Conservation (phyloP, 1,284 basidiomycete genomes). For the Ustilago curta region DNA sequence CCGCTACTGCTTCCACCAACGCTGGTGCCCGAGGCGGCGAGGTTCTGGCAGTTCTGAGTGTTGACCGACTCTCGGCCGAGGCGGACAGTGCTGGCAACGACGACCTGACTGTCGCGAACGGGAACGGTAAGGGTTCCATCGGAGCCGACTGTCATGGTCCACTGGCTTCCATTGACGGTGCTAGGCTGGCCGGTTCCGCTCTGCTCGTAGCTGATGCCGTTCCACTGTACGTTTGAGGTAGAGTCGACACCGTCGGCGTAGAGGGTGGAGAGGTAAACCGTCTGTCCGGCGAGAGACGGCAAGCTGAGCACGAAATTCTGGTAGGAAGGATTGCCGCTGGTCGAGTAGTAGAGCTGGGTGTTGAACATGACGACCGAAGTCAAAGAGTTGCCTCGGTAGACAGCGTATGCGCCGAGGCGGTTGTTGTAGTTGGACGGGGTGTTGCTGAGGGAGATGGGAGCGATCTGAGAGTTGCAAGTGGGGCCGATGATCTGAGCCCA, state of each 20-base stretch:
- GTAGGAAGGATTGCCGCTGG: slow-evolving; percentile 19
- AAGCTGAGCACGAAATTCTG: slow-evolving; percentile 44
- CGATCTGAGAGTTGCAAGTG: slow-evolving; percentile 47
- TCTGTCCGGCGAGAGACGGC: slow-evolving; percentile 45
- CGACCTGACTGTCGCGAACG: slow-evolving; percentile 55
- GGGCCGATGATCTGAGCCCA: slow-evolving; percentile 57
- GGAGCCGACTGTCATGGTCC: slow-evolving; percentile 39
- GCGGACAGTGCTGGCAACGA: slow-evolving; percentile 42
- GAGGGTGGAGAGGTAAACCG: slow-evolving; percentile 48
- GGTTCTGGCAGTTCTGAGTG: slow-evolving; percentile 26
- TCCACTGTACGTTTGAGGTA: slow-evolving; percentile 50
- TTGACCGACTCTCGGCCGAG: slow-evolving; percentile 42
- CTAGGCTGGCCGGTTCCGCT: slow-evolving; percentile 35
- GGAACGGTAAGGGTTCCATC: slow-evolving; percentile 49
- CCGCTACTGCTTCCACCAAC: slow-evolving; percentile 2
- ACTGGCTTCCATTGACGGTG: slow-evolving; percentile 28
- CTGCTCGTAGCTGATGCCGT: slow-evolving; percentile 56
- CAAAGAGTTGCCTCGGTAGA: slow-evolving; percentile 39
- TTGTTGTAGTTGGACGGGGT: slow-evolving; percentile 38
- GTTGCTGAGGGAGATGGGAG: slow-evolving; percentile 34
- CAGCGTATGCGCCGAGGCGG: slow-evolving; percentile 45
- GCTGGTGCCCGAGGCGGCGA: slow-evolving; percentile 9
- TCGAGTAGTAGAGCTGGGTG: slow-evolving; percentile 39
- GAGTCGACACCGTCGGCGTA: slow-evolving; percentile 50
- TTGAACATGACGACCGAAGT: slow-evolving; percentile 55